Percentiles rank a stretch among this genome's conserved stretches.
phyloP scores from a whole-genome alignment of 2,329 filamentous ascomycete genomes.

The Botrytis deweyae region DNA sequence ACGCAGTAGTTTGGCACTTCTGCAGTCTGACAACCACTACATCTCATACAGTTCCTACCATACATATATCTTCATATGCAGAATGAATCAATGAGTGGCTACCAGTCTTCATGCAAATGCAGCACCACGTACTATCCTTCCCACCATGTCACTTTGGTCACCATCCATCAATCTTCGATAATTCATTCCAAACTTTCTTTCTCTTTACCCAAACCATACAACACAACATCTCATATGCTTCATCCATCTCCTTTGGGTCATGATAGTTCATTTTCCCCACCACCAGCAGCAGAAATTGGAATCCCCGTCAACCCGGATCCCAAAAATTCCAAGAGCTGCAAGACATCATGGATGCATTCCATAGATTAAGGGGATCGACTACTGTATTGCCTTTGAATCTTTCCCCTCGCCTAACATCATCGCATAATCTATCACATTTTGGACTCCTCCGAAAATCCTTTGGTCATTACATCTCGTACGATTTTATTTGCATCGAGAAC shows the following conservation, averaged over 20 bases:
- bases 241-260: neutral
- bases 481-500: neutral
- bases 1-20: conserved; percentile 10
- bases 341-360: conserved; percentile 11
- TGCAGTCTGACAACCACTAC: conserved; percentile 16
- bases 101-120: neutral
- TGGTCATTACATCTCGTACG: neutral
- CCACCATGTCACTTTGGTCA: neutral
- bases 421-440: conserved; percentile 18
- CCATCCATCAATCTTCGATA: conserved; percentile 5
- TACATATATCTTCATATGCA: neutral
- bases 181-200: neutral
- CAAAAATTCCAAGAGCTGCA: conserved; percentile 14
- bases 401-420: neutral
- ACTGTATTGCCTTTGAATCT: neutral
- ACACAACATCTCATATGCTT: conserved; percentile 12
- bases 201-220: conserved; percentile 7
- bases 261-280: neutral
- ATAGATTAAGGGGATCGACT: conserved; percentile 6
- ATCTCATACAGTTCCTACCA: neutral
- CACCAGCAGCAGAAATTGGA: neutral
- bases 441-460: neutral
- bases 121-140: neutral
- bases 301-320: conserved; percentile 14
- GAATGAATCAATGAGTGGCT: neutral